phyloP scores from a whole-genome alignment of 2,329 filamentous ascomycete genomes.

The Berkeleyomyces rouxiae region DNA sequence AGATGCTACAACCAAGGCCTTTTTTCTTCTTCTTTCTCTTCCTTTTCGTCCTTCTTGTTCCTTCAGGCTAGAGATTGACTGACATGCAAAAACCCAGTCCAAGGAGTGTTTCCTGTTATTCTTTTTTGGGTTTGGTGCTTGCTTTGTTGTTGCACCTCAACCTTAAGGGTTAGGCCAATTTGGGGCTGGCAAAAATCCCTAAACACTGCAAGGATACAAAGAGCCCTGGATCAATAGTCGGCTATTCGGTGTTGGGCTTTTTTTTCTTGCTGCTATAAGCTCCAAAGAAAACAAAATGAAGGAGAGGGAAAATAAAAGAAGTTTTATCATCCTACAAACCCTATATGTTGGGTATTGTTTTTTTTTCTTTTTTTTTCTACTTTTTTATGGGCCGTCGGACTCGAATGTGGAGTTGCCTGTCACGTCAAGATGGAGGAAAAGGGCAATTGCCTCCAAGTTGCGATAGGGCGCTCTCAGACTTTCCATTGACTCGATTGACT shows the following conservation, averaged over 20 bases:
- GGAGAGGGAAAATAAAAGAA: neutral
- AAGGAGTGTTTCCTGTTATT: neutral
- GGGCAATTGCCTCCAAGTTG: too few relatives aligned
- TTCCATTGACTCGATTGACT: too few relatives aligned
- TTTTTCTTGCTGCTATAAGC: neutral
- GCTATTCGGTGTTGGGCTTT: neutral
- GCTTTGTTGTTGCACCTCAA: neutral
- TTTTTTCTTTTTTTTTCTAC: too few relatives aligned
- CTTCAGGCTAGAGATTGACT: neutral
- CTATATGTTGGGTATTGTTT: neutral
- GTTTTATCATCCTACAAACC: neutral
- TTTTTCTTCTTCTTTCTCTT: neutral
- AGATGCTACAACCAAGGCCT: neutral
- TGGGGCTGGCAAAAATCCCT: neutral
- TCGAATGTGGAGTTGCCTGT: too few relatives aligned
- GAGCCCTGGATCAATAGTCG: neutral
- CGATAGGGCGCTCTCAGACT: too few relatives aligned
- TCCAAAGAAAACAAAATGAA: neutral
- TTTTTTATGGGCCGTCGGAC: too few relatives aligned
- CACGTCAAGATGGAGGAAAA: too few relatives aligned
- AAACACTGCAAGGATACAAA: neutral
- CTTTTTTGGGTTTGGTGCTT: neutral
- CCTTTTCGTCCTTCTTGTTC: neutral
- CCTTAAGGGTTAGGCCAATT: neutral
- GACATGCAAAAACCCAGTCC: too few relatives aligned